Evolutionary conservation across 345 rosid species (phyloP), one percentile per base, ranked within the genome.

Genomic region (Melastoma malabathricum): DNA sequence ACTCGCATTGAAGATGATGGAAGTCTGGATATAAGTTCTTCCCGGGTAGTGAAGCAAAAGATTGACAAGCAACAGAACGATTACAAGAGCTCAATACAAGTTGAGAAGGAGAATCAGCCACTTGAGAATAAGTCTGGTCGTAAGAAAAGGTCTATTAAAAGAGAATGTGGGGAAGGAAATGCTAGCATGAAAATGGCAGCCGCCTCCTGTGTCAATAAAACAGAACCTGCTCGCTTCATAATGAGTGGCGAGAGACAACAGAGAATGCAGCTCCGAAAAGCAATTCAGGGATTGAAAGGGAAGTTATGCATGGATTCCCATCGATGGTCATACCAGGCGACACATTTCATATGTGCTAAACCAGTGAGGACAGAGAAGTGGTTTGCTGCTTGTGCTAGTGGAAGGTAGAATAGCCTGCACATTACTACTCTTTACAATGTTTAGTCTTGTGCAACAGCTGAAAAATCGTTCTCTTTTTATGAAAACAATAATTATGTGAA

Each of bases 281-380:
- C 81, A 27, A 67, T 87, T 56, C 79, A 66, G 68, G 56, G 68
- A 20, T 59, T 92, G 71, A 81, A 73, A 62, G 98, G 97, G 38
- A 84, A 74, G 71, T 56, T 63, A 44, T 92, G 94, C 64, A 78
- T 77, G 61, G 89, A 87, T 68, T 92, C 95, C 68, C 96, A 92
- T 73, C 88, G 82, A 14, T 92, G 98, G 95, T 87, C 94, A 43
- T 92, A 84, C 68, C 95, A 84, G 67, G 97, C 95, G 61, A 92
- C 98, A 41, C 98, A 92, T 52, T 84, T 80, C 56, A 75, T 92
- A 43, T 72, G 77, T 50, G 67, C 94, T 39, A 79, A 76, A 50
- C 82, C 90, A 41, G 46, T 87, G 65, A 76, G 98, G 73, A 92
- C 98, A 15, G 96, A 87, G 53, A 92, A 84, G 62, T 73, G 87